Base-by-base conservation (phyloP, 2,329 filamentous ascomycete species). In the Claviceps monticola region DNA sequence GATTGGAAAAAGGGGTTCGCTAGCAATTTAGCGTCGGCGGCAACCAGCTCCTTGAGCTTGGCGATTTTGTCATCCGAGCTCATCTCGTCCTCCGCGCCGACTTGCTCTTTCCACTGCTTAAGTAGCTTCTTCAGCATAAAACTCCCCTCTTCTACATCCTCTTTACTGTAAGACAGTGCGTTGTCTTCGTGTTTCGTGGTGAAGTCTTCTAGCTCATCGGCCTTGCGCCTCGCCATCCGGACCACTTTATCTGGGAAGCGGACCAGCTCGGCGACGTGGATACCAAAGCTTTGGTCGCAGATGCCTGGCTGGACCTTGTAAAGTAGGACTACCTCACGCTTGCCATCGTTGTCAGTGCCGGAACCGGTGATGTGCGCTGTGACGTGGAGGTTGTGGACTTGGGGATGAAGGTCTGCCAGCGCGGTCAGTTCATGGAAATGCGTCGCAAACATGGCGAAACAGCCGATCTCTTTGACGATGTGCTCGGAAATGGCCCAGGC, bases 401-500 rank as follows among this genome's bases (percentile, higher is more conserved):
- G 87, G 0, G 86, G 81, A 64, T 94, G 86, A 51, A 85, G 84
- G 52, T 96, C 88, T 3, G 84, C 86, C 23, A 98, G 74, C 1
- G 91, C 90, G 0, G 93, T 98, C 48, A 98, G 75, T 67, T 98
- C 93, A 71, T 98, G 94, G 72, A 98, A 98, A 66, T 98, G 93
- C 1, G 93, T 98, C 5, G 94, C 93, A 64, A 98, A 98, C 68
- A 96, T 83, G 53, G 88, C 86, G 62, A 88, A 96, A 59, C 90
- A 95, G 51, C 88, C 85, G 54, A 98, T 97, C 64, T 97, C 89
- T 54, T 85, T 88, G 63, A 98, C 79, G 56, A 98, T 97, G 68
- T 98, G 89, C 69, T 98, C 93, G 0, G 88, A 95, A 56, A 98
- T 98, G 49, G 93, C 93, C 93, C 93, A 98, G 0, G 94, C 93